Evolutionary conservation across 2,329 filamentous ascomycete species (phyloP).

Genomic region (Cryphonectria radicalis): DNA sequence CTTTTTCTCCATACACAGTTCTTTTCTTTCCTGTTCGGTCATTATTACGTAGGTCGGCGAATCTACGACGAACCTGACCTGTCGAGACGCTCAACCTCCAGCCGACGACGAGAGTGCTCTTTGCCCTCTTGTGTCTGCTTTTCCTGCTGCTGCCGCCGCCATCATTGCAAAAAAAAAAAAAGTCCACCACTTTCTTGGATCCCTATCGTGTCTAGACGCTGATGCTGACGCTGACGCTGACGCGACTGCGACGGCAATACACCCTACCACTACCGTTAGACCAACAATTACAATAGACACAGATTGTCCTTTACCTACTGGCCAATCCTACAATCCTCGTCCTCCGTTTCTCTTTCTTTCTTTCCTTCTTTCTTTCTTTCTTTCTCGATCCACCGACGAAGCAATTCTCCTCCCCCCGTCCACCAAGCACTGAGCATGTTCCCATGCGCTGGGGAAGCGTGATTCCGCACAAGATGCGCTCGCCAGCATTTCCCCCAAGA

Average conservation of each 20-base stretch:
- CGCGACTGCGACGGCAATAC: neutral
- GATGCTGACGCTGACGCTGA: constrained; percentile 8
- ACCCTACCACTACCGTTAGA: neutral
- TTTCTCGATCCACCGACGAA: neutral
- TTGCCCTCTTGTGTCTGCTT: no score
- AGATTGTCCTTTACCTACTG: neutral
- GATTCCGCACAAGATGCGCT: constrained; percentile 39
- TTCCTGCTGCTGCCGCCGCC: neutral
- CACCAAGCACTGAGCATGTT: constrained; percentile 22
- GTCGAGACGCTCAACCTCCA: neutral
- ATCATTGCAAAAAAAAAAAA: neutral
- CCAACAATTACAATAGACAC: neutral
- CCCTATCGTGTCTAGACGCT: neutral
- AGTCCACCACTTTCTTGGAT: neutral
- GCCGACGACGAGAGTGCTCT: neutral
- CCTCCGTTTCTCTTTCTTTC: neutral
- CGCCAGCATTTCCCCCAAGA: constrained; percentile 45
- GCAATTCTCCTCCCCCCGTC: neutral
- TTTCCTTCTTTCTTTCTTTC: neutral
- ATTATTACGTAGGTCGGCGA: neutral
- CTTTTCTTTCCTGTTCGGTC: neutral
- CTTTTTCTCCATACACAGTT: neutral
- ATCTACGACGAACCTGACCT: neutral
- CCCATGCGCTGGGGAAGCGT: constrained; percentile 31
- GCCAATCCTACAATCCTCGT: neutral